phyloP scores from a whole-genome alignment of 495 filamentous ascomycete species.

The Glutinoglossum americanum region DNA sequence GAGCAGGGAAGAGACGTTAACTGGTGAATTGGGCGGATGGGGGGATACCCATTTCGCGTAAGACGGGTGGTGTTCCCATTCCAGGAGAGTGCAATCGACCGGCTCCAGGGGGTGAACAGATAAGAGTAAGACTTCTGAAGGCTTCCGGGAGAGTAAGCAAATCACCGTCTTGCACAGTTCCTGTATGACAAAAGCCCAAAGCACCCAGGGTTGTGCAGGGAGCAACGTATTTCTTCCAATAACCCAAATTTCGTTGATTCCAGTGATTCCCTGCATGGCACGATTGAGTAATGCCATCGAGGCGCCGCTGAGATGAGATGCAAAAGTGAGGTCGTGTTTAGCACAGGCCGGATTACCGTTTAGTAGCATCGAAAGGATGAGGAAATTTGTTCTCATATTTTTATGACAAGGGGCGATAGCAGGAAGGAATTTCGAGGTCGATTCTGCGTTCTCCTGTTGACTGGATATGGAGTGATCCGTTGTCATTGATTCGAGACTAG shows the following conservation, averaged over 20 bases:
- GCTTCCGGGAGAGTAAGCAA: neutral
- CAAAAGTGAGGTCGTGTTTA: neutral
- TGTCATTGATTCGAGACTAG: neutral
- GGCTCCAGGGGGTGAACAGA: neutral
- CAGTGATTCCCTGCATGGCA: neutral
- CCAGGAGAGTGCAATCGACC: neutral
- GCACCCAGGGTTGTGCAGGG: neutral
- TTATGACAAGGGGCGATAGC: neutral
- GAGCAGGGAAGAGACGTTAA: neutral
- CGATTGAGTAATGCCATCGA: neutral
- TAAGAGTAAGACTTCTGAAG: neutral
- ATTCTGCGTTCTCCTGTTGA: neutral
- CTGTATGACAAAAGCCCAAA: neutral
- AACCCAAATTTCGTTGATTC: neutral
- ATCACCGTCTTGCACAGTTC: neutral
- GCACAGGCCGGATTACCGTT: neutral
- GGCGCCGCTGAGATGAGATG: neutral
- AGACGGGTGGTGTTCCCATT: neutral
- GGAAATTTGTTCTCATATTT: neutral
- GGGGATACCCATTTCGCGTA: neutral
- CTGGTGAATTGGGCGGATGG: neutral
- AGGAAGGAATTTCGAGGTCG: neutral
- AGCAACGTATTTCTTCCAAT: neutral
- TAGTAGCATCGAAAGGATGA: neutral
- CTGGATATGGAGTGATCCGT: neutral